phyloP scores from a whole-genome alignment of 305 asterid species.

The Fraxinus floribunda region DNA sequence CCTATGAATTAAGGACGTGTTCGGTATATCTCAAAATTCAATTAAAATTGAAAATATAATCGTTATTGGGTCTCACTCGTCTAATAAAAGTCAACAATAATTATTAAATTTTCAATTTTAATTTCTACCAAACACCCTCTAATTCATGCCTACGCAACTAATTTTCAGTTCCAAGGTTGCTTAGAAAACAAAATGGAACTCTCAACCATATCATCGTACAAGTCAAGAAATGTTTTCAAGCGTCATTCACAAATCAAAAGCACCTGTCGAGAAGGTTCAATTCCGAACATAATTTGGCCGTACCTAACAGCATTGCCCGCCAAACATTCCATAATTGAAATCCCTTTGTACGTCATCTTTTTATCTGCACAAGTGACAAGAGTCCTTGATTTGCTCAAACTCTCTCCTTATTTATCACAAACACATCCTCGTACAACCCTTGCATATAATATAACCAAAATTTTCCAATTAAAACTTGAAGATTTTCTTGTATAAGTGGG shows the following conservation, averaged over 20 bases:
- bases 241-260: background rate
- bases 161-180: background rate
- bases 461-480: background rate
- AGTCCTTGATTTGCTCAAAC: constrained; percentile 47
- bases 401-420: background rate
- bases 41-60: too few species aligned
- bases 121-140: too few species aligned
- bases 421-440: constrained; percentile 13
- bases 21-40: too few species aligned
- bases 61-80: too few species aligned
- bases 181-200: background rate
- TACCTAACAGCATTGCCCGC: background rate
- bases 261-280: background rate
- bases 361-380: background rate
- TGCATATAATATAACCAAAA: background rate
- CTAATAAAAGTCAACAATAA: too few species aligned
- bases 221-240: background rate
- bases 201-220: background rate
- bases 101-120: too few species aligned
- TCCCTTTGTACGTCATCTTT: background rate
- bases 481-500: background rate
- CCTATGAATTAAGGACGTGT: too few species aligned
- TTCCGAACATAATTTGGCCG: background rate
- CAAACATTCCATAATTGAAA: constrained; percentile 1
- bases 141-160: background rate